Evolutionary conservation across 1,139 yeast genomes (phyloP), one percentile per base, ranked within the genome.

Genomic region (Hansenula sp.): DNA sequence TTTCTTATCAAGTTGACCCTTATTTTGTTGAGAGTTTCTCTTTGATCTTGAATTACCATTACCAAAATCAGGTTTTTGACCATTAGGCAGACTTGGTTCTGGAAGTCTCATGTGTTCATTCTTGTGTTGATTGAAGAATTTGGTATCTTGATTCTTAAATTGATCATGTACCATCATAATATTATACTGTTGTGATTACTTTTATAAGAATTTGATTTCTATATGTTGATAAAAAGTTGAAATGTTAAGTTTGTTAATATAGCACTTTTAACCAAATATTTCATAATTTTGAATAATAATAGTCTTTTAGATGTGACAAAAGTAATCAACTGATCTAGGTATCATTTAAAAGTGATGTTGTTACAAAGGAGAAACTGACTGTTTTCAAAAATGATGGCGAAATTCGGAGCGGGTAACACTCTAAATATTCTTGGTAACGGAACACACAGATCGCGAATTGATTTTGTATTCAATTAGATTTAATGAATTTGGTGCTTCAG

Each of bases 101-200:
- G 45, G 44, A 6, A 37, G 22, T 10, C 33, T 32, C 10, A 26
- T 21, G n/a, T 31, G 17, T 7, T 37, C 39, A 11, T 16, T 37
- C 34, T 31, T 40, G 19, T 34, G 37, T 35, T 38, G 43, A 35
- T 39, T 62, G 44, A 69, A 74, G 29, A 30, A 42, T 16, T 32
- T 29, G 24, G 46, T 39, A 26, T 45, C 46, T 13, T 39, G 42
- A 20, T 37, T 36, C 22, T 36, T 30, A 12, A 31, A 30, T 16
- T 36, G 39, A 25, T 36, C 39, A 7, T 36, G 39, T 3, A 29
- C 34, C 39, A 36, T 36, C 30, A 16, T 36, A 3, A 6, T 27
- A 26, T 7, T n/a, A n/a, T n/a, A n/a, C n/a, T n/a, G 28, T 26
- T 26, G 14, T 26, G 27, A 6, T 25, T 25, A 21, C 9, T 13